A percentile compares a stretch with the other conserved stretches of the same genome.
These are phyloP conservation scores for Xylariaceae sp. DNA, from an alignment of 2,329 filamentous ascomycete species.

Conservation along the genomic window DNA sequence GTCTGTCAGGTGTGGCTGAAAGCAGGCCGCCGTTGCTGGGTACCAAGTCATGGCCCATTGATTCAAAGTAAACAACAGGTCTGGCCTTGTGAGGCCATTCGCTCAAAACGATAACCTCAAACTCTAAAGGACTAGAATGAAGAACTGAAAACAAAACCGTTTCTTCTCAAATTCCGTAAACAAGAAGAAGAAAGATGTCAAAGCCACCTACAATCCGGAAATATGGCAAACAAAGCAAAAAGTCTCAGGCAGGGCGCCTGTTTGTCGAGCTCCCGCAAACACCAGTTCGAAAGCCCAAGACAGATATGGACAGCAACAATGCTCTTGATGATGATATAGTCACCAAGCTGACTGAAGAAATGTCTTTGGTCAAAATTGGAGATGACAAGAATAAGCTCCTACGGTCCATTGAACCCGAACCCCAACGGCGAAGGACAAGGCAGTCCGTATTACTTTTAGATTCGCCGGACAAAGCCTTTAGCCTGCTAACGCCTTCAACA, in stretches of 20 bases:
- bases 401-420: constrained; percentile 6
- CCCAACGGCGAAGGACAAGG: constrained; percentile 21
- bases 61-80: constrained; percentile 25
- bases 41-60: neutral
- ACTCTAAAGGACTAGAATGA: neutral
- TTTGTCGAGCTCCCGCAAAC: constrained; percentile 51
- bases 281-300: constrained; percentile 35
- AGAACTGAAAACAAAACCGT: constrained; percentile 3
- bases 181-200: constrained; percentile 38
- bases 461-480: constrained; percentile 11
- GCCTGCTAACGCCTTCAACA: constrained; percentile 11
- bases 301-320: constrained; percentile 7
- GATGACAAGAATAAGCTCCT: constrained; percentile 20
- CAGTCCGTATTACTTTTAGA: constrained; percentile 15
- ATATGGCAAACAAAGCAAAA: constrained; percentile 49
- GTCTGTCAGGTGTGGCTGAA: no score
- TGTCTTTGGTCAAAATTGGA: constrained; percentile 25
- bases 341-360: constrained; percentile 32
- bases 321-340: constrained; percentile 26
- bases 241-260: constrained; percentile 44
- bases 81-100: no score
- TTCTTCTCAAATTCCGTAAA: neutral
- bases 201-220: constrained; percentile 41
- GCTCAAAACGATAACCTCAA: no score
- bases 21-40: no score